Evolutionary conservation across 106 monocot species (phyloP).

Genomic region (Agapanthus africanus): DNA sequence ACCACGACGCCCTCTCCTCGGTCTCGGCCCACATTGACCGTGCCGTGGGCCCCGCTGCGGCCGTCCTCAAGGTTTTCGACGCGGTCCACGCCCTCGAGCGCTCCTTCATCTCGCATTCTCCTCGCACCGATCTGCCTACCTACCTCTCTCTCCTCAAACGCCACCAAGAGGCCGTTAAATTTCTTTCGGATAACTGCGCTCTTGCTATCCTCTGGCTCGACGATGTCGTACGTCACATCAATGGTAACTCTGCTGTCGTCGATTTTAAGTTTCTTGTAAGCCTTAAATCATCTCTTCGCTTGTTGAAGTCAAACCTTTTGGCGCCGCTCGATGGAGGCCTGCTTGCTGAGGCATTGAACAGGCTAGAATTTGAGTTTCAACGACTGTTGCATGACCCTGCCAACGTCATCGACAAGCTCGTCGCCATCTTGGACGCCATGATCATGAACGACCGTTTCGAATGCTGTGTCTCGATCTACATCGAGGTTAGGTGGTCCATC

Average conservation of each 20-base stretch:
- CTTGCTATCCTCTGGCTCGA: constrained; percentile 66
- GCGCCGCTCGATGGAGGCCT: constrained; percentile 71
- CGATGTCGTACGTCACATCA: constrained; percentile 57
- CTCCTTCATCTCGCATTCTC: constrained; percentile 49
- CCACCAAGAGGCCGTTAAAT: constrained; percentile 57
- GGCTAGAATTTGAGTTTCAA: constrained; percentile 55
- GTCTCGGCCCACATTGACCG: constrained; percentile 71
- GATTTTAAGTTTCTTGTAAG: constrained; percentile 41
- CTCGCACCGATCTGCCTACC: constrained; percentile 29
- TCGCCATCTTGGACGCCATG: constrained; percentile 40
- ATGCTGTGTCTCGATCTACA: constrained; percentile 34
- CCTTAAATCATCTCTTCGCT: constrained; percentile 28
- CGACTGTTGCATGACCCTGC: constrained; percentile 55
- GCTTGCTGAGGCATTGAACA: constrained; percentile 35
- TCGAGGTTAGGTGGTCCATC: constrained; percentile 45
- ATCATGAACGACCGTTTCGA: constrained; percentile 39
- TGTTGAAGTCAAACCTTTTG: constrained; percentile 19
- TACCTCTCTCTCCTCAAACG: constrained; percentile 48
- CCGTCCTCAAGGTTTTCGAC: constrained; percentile 90
- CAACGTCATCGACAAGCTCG: constrained; percentile 35
- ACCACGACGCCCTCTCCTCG: constrained; percentile 33
- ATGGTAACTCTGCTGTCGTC: constrained; percentile 40
- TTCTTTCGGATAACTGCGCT: constrained; percentile 52
- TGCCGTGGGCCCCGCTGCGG: constrained; percentile 80
- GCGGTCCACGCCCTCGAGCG: constrained; percentile 89